Conservation (phyloP, 768 basidiomycete species). For the Favolaschia claudopus region DNA sequence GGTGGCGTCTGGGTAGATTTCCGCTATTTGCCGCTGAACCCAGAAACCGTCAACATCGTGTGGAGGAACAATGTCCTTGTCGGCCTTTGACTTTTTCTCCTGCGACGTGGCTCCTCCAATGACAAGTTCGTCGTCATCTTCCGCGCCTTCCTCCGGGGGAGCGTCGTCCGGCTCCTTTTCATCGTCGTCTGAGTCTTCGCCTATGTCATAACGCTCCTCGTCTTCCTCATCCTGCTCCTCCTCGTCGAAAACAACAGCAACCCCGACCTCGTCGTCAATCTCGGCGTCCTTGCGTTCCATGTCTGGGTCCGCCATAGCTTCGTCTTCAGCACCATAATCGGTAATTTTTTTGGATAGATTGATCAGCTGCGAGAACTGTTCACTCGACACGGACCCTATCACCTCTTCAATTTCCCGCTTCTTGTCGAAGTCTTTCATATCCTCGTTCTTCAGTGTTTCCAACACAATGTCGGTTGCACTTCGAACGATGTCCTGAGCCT, state of each 20-base stretch:
- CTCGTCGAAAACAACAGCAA: slow-evolving; percentile 97
- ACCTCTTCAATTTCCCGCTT: slow-evolving; percentile 91
- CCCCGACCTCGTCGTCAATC: slow-evolving; percentile 96
- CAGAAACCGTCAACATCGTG: slow-evolving; percentile 97
- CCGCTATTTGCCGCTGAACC: slow-evolving; percentile 94
- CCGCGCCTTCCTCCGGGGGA: slow-evolving; percentile 52
- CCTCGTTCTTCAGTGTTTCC: slow-evolving; percentile 87
- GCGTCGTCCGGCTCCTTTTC: slow-evolving; percentile 63
- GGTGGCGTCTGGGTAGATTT: slow-evolving; percentile 92
- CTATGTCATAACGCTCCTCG: slow-evolving; percentile 87
- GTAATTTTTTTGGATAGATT: slow-evolving; percentile 93
- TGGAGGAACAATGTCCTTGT: slow-evolving; percentile 85
- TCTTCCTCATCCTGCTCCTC: slow-evolving; percentile 96
- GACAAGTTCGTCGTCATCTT: slow-evolving; percentile 69
- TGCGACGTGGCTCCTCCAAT: slow-evolving; percentile 74
- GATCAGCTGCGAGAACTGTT: slow-evolving; percentile 84
- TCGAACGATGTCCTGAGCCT: slow-evolving; percentile 94
- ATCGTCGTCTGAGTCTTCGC: slow-evolving; percentile 82
- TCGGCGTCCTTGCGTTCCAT: slow-evolving; percentile 83
- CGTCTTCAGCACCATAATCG: slow-evolving; percentile 92
- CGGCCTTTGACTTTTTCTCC: slow-evolving; percentile 60
- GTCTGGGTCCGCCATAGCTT: slow-evolving; percentile 78
- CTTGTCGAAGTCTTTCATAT: slow-evolving; percentile 95
- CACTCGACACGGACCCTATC: slow-evolving; percentile 68
- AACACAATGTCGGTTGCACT: slow-evolving; percentile 94